Conservation (phyloP, 2,329 filamentous ascomycete species). For the Xylaria sp. region DNA sequence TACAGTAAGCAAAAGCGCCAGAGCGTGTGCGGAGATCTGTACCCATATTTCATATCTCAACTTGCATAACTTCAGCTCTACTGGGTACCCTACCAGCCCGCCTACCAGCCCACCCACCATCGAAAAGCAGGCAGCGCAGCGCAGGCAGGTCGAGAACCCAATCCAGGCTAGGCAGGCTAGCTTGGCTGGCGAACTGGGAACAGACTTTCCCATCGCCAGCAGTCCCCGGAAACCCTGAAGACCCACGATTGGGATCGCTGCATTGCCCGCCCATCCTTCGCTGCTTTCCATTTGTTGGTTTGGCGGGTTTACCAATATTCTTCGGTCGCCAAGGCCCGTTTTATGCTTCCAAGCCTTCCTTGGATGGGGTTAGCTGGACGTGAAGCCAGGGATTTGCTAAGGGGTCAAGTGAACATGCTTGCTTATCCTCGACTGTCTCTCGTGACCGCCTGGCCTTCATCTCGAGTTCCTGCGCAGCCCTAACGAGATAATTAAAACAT, state of each 20-base stretch:
- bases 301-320: not conserved
- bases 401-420: conserved; percentile 19
- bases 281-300: too few relatives aligned
- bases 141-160: too few relatives aligned
- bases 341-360: not conserved
- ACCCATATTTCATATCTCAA: not conserved
- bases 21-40: not conserved
- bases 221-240: not conserved
- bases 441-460: conserved; percentile 15
- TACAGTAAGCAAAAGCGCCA: too few relatives aligned
- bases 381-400: conserved; percentile 6
- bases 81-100: too few relatives aligned
- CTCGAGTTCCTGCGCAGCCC: conserved; percentile 10
- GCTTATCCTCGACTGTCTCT: conserved; percentile 5
- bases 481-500: conserved; percentile 26
- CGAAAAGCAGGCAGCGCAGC: too few relatives aligned
- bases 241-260: not conserved
- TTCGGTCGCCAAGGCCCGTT: not conserved
- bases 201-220: too few relatives aligned
- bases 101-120: too few relatives aligned
- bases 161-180: too few relatives aligned
- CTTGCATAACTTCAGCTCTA: not conserved
- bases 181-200: too few relatives aligned
- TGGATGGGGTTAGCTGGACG: too few relatives aligned
- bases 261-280: not conserved